phyloP scores from a whole-genome alignment of 176 grass and related monocot genomes.

The Carex scoparia region DNA sequence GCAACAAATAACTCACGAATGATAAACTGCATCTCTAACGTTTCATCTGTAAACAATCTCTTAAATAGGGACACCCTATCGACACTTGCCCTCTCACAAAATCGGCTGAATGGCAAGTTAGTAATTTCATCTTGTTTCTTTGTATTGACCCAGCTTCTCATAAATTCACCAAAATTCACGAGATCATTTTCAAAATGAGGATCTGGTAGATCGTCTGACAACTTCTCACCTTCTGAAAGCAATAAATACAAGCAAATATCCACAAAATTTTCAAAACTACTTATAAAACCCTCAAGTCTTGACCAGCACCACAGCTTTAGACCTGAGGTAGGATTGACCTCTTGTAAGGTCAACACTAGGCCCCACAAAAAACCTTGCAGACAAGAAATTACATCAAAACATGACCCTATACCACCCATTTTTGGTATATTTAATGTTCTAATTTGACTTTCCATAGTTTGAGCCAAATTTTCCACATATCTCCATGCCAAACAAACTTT shows the following conservation, averaged over 20 bases:
- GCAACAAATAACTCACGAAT: conserved; percentile 64
- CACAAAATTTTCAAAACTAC: conserved; percentile 65
- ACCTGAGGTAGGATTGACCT: conserved; percentile 27
- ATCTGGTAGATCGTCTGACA: conserved; percentile 31
- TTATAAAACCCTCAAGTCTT: conserved; percentile 51
- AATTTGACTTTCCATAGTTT: conserved; percentile 62
- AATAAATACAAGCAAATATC: conserved; percentile 62
- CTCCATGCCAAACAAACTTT: conserved; percentile 39
- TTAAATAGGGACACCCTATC: conserved; percentile 40
- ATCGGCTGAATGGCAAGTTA: neutral
- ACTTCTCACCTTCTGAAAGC: conserved; percentile 45
- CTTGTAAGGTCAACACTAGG: conserved; percentile 51
- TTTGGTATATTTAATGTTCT: conserved; percentile 38
- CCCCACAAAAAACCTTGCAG: conserved; percentile 83
- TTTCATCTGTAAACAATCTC: conserved; percentile 56
- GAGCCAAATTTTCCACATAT: conserved; percentile 46
- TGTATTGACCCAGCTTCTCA: conserved; percentile 40
- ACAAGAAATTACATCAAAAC: conserved; percentile 60
- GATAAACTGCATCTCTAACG: conserved; percentile 39
- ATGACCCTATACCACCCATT: conserved; percentile 45
- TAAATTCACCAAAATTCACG: conserved; percentile 45
- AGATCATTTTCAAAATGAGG: conserved; percentile 44
- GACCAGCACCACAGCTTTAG: conserved; percentile 40
- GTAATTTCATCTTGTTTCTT: conserved; percentile 13
- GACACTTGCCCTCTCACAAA: neutral